Evolutionary conservation across 371 early-diverging fungal genomes (phyloP), one percentile per base, ranked within the genome.

Genomic region (Mucor piriformis): DNA sequence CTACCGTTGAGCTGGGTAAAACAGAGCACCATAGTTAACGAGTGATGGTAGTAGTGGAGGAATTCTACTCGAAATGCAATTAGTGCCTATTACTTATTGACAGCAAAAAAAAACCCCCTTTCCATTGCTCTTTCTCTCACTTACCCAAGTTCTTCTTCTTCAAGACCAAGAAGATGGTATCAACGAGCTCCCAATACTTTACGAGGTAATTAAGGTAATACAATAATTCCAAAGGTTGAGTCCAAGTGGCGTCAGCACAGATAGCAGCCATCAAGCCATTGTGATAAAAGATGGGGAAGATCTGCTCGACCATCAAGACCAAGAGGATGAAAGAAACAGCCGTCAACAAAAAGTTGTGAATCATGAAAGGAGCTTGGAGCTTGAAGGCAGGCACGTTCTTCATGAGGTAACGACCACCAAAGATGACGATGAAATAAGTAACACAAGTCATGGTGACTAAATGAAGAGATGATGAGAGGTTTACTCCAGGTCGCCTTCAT

Each of bases 21-120:
- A 81, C 93, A 93, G 37, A 95, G 88, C 46, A 90, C 83, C 91
- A 92, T 89, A 49, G 95, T 95, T 79, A 93, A 80, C 56, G 91
- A 87, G 71, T 95, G 95, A 67, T 94, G 95, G 81, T 88, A 95
- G 74, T 91, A 91, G 70, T 94, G 95, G 64, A 93, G 78, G 83
- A 94, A 91, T 77, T 88, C 90, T 80, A 82, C n/a, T n/a, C n/a
- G n/a, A n/a, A n/a, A n/a, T n/a, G n/a, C n/a, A n/a, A n/a, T n/a
- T n/a, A n/a, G n/a, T n/a, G n/a, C n/a, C n/a, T n/a, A n/a, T n/a
- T n/a, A n/a, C n/a, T n/a, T n/a, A n/a, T n/a, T n/a, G n/a, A 11
- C 13, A 38, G 7, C 15, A 13, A 38, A 6, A 33, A 33, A 13
- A 38, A n/a, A n/a, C n/a, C n/a, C n/a, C n/a, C n/a, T n/a, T n/a